These are phyloP conservation scores for Amaranthus hypochondriacus DNA, from an alignment of 148 eudicot species.

Conservation along the genomic window DNA sequence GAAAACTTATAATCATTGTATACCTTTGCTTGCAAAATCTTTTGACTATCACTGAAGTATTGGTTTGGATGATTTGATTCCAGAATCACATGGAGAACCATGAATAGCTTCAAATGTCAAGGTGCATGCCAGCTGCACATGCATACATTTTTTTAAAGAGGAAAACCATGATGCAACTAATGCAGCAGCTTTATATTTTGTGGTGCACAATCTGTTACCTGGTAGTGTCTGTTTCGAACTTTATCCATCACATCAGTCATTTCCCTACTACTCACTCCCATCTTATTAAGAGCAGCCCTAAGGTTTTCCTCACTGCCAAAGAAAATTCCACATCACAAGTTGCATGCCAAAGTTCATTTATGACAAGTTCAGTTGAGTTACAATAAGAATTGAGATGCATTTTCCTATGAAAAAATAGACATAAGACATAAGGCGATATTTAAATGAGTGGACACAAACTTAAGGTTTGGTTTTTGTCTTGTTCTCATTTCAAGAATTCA, in stretches of 20 bases:
- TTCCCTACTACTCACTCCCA: slow-evolving; percentile 65
- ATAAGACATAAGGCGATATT: neutral
- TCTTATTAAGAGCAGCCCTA: slow-evolving; percentile 73
- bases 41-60: slow-evolving; percentile 79
- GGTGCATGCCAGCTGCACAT: slow-evolving; percentile 84
- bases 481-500: too few relatives aligned
- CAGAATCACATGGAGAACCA: slow-evolving; percentile 69
- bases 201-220: slow-evolving; percentile 36
- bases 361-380: too few relatives aligned
- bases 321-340: neutral
- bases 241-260: slow-evolving; percentile 78
- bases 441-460: too few relatives aligned
- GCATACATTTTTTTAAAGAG: slow-evolving; percentile 9
- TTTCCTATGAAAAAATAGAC: neutral
- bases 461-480: too few relatives aligned
- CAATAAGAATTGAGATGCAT: neutral
- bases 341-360: neutral
- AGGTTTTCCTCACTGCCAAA: slow-evolving; percentile 81
- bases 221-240: slow-evolving; percentile 68
- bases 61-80: slow-evolving; percentile 92
- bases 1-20: neutral
- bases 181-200: neutral
- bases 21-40: slow-evolving; percentile 52
- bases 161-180: neutral
- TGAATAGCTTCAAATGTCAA: slow-evolving; percentile 90